Base-by-base conservation (phyloP, 306 rosid genomes). In the Castanea sativa region DNA sequence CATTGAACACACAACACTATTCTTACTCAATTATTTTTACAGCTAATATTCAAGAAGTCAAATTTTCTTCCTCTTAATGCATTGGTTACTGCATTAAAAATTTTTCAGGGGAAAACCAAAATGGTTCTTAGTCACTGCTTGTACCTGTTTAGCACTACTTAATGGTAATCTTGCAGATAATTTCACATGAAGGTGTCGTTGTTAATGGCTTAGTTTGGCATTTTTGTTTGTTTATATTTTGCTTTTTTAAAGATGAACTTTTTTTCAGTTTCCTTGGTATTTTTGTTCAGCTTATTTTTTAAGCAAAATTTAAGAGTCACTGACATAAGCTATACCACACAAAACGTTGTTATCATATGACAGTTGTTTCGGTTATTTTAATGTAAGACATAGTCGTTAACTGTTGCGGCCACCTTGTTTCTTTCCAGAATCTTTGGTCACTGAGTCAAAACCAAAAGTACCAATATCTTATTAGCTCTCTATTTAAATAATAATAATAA, bases 1-100 rank as follows among this genome's bases (percentile, higher is more conserved):
- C 85, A 52, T 81, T 87, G 69, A 69, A 82, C 84, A 35, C 60
- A 30, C 55, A 53, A 60, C 21, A 60, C 72, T 20, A 76, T 80
- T 84, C 82, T 77, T 80, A 77, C 41, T 76, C 21, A 57, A 68
- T 78, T 65, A 76, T 69, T 60, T 41, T 20, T 35, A 59, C 43
- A 20, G 29, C 43, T 73, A 77, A 57, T 81, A 63, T 61, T 80
- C 65, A 77, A 68, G 84, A 73, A 32, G 19, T 45, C 20, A 20
- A 65, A 18, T 18, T 67, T 67, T 35, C 45, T 25, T 10, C 32
- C 38, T 18, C 72, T 67, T 19, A n/a, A 8, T 33, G 25, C 72
- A 9, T n/a, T 64, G 41, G 0, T 33, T 67, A 27, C 14, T 18
- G 51, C 51, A 35, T 30, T 27, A 32, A 18, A 30, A 32, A 32